Conservation (phyloP, 2,329 filamentous ascomycete species). For the Cytospora mali region DNA sequence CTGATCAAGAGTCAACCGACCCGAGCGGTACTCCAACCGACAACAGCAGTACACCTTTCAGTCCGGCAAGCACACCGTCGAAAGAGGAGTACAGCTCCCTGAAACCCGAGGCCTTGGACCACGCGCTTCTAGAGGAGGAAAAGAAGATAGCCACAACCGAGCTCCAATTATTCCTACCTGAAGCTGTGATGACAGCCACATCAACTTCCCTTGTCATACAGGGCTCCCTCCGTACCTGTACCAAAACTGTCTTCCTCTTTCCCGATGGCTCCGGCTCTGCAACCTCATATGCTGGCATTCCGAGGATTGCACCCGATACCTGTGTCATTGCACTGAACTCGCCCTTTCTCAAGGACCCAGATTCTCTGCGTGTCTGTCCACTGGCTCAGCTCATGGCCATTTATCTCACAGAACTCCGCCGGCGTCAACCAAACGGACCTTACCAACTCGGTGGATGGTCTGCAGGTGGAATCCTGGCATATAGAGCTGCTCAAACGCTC, state of each 20-base stretch:
- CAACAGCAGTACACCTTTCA: constrained; percentile 40
- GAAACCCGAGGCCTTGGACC: constrained; percentile 46
- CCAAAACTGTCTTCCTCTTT: constrained; percentile 53
- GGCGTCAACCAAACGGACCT: constrained; percentile 68
- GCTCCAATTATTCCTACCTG: background rate
- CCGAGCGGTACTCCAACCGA: constrained; percentile 31
- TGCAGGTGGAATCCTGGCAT: constrained; percentile 69
- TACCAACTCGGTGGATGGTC: constrained; percentile 74
- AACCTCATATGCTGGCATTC: constrained; percentile 65
- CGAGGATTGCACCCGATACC: constrained; percentile 49
- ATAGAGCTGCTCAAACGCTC: background rate
- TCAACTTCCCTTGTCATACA: constrained; percentile 47
- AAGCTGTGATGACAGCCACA: background rate
- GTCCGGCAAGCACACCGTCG: constrained; percentile 54
- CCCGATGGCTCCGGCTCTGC: constrained; percentile 61
- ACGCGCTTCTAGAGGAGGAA: constrained; percentile 40
- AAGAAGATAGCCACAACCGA: background rate
- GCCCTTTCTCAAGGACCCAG: constrained; percentile 69
- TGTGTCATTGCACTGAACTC: constrained; percentile 64
- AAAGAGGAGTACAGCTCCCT: constrained; percentile 53
- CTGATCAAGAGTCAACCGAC: constrained; percentile 38
- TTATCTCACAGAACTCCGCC: constrained; percentile 70
- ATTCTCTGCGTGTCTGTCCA: constrained; percentile 62
- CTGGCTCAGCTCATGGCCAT: constrained; percentile 65
- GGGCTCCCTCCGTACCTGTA: constrained; percentile 52